Percentiles rank a stretch among this genome's conserved stretches.
These are phyloP conservation scores for Fraxinus velutina DNA, from an alignment of 305 asterid genomes.

Conservation along the genomic window DNA sequence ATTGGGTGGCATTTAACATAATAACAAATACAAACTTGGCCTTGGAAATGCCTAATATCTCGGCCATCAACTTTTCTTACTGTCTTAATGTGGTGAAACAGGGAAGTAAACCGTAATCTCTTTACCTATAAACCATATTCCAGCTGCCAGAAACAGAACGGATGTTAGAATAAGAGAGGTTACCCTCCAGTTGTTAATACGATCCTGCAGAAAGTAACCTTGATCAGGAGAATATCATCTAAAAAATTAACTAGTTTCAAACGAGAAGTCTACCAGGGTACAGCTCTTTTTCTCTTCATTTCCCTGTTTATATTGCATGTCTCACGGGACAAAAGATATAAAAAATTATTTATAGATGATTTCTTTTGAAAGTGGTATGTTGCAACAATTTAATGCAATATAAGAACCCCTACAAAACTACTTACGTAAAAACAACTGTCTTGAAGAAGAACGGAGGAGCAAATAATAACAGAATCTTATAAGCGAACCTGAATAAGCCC, in stretches of 20 bases:
- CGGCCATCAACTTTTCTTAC: not conserved
- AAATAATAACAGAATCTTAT: not conserved
- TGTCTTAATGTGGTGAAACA: not conserved
- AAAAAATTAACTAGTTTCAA: not conserved
- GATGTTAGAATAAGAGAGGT: conserved; percentile 74
- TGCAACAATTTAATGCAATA: not conserved
- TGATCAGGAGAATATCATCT: not conserved
- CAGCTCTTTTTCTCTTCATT: not conserved
- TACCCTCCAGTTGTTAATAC: conserved; percentile 68
- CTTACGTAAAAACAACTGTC: not conserved
- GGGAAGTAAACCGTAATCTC: not conserved
- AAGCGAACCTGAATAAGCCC: conserved; percentile 82
- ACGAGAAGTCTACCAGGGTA: not conserved
- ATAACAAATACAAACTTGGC: not conserved
- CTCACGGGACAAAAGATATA: not conserved
- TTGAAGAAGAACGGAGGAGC: not conserved
- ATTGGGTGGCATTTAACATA: not conserved
- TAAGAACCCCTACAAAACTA: not conserved
- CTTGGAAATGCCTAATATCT: not conserved
- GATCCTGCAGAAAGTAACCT: conserved; percentile 53
- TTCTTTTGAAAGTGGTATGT: not conserved
- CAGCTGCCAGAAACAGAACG: conserved; percentile 67
- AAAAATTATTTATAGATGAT: not conserved
- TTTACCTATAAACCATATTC: conserved; percentile 75
- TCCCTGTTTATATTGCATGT: not conserved